Conservation (phyloP, 805 yeast species). For the Debaryomyces castellii region DNA sequence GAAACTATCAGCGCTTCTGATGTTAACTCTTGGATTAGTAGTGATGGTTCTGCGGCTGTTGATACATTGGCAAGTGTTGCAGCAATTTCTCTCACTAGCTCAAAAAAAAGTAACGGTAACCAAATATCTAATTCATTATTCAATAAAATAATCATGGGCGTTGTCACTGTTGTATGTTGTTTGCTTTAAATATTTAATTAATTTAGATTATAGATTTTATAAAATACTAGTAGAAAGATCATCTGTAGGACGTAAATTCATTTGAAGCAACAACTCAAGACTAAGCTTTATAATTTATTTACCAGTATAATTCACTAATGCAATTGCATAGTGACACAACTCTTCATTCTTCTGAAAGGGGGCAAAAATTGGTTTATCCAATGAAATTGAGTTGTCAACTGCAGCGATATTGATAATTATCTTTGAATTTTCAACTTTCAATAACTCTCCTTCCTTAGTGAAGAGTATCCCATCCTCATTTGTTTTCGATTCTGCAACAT, state of each 20-base stretch:
- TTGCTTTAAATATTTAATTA: background rate
- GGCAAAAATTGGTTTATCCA: slow-evolving; percentile 9
- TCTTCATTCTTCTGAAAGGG: slow-evolving; percentile 13
- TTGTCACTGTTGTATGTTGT: background rate
- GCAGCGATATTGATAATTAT: slow-evolving; percentile 15
- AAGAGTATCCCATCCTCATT: background rate
- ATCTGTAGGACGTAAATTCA: too few relatives aligned
- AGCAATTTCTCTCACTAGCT: slow-evolving; percentile 15
- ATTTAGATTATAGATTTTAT: background rate
- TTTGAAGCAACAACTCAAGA: too few relatives aligned
- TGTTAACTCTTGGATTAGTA: slow-evolving; percentile 46
- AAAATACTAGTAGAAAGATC: too few relatives aligned
- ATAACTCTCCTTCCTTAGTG: slow-evolving; percentile 9
- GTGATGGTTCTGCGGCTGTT: slow-evolving; percentile 27
- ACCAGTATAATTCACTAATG: background rate
- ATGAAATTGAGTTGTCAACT: slow-evolving; percentile 9
- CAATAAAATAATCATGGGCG: background rate
- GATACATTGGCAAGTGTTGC: slow-evolving; percentile 26
- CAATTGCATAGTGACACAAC: slow-evolving; percentile 9
- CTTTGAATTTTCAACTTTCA: slow-evolving; percentile 6
- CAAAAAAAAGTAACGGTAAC: slow-evolving; percentile 16
- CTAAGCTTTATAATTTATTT: too few relatives aligned
- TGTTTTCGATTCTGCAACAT: background rate
- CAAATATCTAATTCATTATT: background rate
- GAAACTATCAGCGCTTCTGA: slow-evolving; percentile 42